A percentile compares a stretch with the other conserved stretches of the same genome.
These are phyloP conservation scores for Marsdenia floribunda DNA, from an alignment of 257 asterid species.

Conservation along the genomic window DNA sequence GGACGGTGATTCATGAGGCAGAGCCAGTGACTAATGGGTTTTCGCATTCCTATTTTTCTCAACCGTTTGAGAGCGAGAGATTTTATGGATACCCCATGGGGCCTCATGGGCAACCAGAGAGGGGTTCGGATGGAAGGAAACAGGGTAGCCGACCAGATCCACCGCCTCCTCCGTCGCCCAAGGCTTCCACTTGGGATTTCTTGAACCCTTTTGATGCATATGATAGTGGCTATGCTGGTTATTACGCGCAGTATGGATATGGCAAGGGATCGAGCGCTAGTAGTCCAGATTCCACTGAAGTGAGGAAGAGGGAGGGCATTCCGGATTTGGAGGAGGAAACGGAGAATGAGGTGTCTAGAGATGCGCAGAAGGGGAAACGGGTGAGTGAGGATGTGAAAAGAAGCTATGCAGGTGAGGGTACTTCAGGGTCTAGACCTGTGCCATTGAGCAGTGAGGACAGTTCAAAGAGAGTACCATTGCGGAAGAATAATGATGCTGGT, in stretches of 20 bases:
- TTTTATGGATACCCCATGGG: conserved; percentile 37
- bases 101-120: conserved; percentile 17
- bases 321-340: conserved; percentile 98
- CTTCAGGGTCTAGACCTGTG: conserved; percentile 21
- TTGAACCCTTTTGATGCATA: conserved; percentile 62
- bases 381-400: conserved; percentile 26
- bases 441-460: conserved; percentile 32
- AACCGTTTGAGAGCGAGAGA: conserved; percentile 40
- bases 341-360: conserved; percentile 57
- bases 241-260: conserved; percentile 26
- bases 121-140: conserved; percentile 29
- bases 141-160: conserved; percentile 42
- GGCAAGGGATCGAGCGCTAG: conserved; percentile 41
- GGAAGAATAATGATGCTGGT: conserved; percentile 19
- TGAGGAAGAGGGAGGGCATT: conserved; percentile 94
- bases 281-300: conserved; percentile 90
- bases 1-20: conserved; percentile 67
- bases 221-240: conserved; percentile 35
- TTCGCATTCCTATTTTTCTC: conserved; percentile 51
- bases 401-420: conserved; percentile 32
- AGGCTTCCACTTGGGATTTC: conserved; percentile 76
- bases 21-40: conserved; percentile 48
- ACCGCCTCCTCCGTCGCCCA: conserved; percentile 91
- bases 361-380: conserved; percentile 32
- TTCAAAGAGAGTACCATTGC: conserved; percentile 29